Evolutionary conservation across 805 yeast genomes (phyloP).

Genomic region (Wickerhamiella musiphila): DNA sequence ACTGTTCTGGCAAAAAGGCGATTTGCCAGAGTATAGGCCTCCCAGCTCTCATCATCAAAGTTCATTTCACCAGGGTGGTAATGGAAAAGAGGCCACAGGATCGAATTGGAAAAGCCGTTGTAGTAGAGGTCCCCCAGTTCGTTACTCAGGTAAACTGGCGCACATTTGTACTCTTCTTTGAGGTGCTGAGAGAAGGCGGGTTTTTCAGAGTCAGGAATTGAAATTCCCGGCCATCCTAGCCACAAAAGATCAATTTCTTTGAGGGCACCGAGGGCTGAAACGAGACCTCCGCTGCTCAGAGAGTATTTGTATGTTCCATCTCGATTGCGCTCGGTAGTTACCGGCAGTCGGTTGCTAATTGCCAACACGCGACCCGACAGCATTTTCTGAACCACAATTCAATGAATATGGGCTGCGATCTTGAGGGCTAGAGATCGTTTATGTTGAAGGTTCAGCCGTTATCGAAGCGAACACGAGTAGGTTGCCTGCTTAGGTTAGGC

Average conservation of each 20-base stretch:
- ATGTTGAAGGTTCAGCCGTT: too few relatives aligned
- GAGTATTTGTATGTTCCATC: conserved; percentile 58
- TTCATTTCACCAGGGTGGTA: conserved; percentile 99
- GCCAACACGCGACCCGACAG: conserved; percentile 39
- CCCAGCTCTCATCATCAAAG: conserved; percentile 96
- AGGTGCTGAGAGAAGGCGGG: conserved; percentile 52
- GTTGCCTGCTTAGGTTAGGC: too few relatives aligned
- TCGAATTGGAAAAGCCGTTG: conserved; percentile 88
- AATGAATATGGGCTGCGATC: neutral
- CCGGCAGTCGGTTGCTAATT: conserved; percentile 89
- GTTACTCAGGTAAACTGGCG: conserved; percentile 76
- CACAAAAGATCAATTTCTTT: conserved; percentile 64
- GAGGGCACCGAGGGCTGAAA: conserved; percentile 85
- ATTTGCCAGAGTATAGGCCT: conserved; percentile 90
- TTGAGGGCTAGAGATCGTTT: neutral
- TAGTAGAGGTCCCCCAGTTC: conserved; percentile 89
- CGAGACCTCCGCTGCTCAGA: conserved; percentile 96
- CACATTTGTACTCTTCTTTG: conserved; percentile 63
- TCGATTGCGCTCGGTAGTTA: conserved; percentile 42
- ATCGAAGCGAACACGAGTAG: too few relatives aligned
- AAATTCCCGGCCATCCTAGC: conserved; percentile 95
- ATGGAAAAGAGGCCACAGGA: conserved; percentile 95
- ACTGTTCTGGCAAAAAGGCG: conserved; percentile 60
- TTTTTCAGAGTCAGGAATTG: conserved; percentile 63
- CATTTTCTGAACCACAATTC: neutral